phyloP scores from a whole-genome alignment of 257 asterid genomes.

The Galeopsis tetrahit region DNA sequence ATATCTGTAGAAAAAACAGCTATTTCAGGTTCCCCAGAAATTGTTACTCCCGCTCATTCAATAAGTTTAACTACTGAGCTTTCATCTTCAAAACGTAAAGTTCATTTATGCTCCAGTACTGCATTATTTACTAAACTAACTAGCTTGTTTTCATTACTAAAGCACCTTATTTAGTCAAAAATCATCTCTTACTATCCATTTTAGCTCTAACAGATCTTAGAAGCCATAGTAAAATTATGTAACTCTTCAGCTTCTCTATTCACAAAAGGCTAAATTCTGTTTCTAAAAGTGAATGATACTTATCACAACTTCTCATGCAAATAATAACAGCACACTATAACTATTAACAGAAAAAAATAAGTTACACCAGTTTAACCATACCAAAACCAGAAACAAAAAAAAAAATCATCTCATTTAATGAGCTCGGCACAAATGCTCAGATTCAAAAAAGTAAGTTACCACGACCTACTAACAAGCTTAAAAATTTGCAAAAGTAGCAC shows the following conservation, averaged over 20 bases:
- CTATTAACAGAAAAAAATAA: slow-evolving; percentile 25
- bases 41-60: slow-evolving; percentile 5
- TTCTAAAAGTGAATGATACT: slow-evolving; percentile 18
- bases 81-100: slow-evolving; percentile 28
- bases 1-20: slow-evolving; percentile 23
- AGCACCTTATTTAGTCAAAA: slow-evolving; percentile 17
- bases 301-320: slow-evolving; percentile 13
- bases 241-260: slow-evolving; percentile 21
- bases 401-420: slow-evolving; percentile 18
- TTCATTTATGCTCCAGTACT: slow-evolving; percentile 17
- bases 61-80: slow-evolving; percentile 21
- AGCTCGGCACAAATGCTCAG: slow-evolving; percentile 35
- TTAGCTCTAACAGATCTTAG: slow-evolving; percentile 27
- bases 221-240: slow-evolving; percentile 25
- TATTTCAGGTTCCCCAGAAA: slow-evolving; percentile 23
- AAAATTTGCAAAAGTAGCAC: slow-evolving; percentile 32
- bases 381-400: slow-evolving; percentile 23
- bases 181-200: background rate
- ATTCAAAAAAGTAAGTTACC: slow-evolving; percentile 41
- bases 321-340: slow-evolving; percentile 26
- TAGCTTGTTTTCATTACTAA: slow-evolving; percentile 19
- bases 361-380: slow-evolving; percentile 28
- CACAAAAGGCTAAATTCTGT: slow-evolving; percentile 29
- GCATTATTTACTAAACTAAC: slow-evolving; percentile 26
- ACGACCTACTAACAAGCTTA: slow-evolving; percentile 38